Evolutionary conservation across 2,329 filamentous ascomycete genomes (phyloP).

Genomic region (Claviceps monticola): DNA sequence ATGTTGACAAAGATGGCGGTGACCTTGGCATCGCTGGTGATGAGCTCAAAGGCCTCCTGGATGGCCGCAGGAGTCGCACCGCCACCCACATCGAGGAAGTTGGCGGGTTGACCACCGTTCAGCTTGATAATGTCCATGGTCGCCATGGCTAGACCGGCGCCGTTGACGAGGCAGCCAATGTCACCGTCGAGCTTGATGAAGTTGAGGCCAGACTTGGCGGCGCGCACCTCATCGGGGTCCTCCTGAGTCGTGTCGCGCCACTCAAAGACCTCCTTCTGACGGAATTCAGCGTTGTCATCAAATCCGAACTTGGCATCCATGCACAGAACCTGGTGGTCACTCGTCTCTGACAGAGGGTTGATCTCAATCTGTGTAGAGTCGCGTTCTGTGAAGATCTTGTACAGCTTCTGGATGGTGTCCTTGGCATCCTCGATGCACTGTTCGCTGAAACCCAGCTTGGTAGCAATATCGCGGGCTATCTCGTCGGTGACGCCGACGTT

Average conservation of each 20-base stretch:
- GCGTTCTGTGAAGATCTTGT: slow-evolving; percentile 97
- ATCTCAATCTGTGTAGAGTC: slow-evolving; percentile 99
- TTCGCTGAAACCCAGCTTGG: slow-evolving; percentile 90
- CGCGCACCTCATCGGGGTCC: slow-evolving; percentile 94
- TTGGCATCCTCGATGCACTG: slow-evolving; percentile 94
- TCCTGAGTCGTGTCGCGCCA: slow-evolving; percentile 94
- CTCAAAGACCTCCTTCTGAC: slow-evolving; percentile 89
- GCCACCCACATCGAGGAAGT: slow-evolving; percentile 97
- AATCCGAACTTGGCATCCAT: slow-evolving; percentile 99
- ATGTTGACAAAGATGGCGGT: slow-evolving; percentile 99
- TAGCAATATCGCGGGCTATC: slow-evolving; percentile 78
- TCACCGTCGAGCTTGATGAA: slow-evolving; percentile 99
- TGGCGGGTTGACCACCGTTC: slow-evolving; percentile 88
- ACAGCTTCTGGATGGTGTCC: slow-evolving; percentile 95
- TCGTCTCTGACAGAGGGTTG: slow-evolving; percentile 96
- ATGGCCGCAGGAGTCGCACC: slow-evolving; percentile 95
- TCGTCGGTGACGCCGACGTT: slow-evolving; percentile 91
- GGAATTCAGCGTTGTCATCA: slow-evolving; percentile 97
- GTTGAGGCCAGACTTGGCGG: slow-evolving; percentile 87
- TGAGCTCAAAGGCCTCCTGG: slow-evolving; percentile 94
- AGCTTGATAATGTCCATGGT: slow-evolving; percentile 99
- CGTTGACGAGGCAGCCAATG: slow-evolving; percentile 98
- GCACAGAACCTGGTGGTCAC: slow-evolving; percentile 92
- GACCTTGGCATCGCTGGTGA: slow-evolving; percentile 96
- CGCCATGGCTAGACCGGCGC: slow-evolving; percentile 97